phyloP scores from a whole-genome alignment of 768 basidiomycete genomes.

The Gloeopeniophorella convolvens region DNA sequence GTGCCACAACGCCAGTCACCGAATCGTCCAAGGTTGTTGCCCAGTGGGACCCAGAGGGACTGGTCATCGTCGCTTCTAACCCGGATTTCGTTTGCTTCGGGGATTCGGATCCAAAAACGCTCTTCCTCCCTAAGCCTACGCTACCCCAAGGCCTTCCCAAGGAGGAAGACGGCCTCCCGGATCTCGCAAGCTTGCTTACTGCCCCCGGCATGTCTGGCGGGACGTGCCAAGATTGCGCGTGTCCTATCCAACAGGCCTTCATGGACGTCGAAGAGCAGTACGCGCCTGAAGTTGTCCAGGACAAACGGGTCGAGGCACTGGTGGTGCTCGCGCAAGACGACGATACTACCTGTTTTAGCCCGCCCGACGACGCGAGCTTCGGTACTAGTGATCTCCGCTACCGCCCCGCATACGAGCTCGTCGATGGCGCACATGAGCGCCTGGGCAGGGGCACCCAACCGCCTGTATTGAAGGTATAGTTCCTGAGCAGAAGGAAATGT shows the following conservation, averaged over 20 bases:
- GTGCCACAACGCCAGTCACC: no score
- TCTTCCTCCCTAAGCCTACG: not conserved
- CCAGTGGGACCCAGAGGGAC: not conserved
- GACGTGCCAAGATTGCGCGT: constrained; percentile 4
- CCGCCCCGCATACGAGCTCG: constrained; percentile 74
- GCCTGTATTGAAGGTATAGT: constrained; percentile 13
- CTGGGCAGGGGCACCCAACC: constrained; percentile 15
- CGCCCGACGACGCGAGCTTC: constrained; percentile 15
- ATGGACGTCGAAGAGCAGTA: not conserved
- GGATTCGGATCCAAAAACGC: not conserved
- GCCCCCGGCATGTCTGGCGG: not conserved
- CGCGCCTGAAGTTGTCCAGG: not conserved
- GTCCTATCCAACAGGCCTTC: constrained; percentile 1
- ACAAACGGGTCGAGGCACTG: not conserved
- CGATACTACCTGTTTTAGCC: constrained; percentile 6
- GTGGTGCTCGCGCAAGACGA: not conserved
- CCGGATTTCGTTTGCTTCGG: not conserved
- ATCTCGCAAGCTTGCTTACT: constrained; percentile 7
- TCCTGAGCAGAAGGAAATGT: no score
- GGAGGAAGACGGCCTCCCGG: constrained; percentile 5
- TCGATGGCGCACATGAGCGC: constrained; percentile 41
- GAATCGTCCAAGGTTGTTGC: no score
- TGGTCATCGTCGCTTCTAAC: not conserved
- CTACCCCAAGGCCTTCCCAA: not conserved
- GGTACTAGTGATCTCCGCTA: constrained; percentile 35